phyloP scores from a whole-genome alignment of 2,329 filamentous ascomycete species.

The Elsinoe arachidis region DNA sequence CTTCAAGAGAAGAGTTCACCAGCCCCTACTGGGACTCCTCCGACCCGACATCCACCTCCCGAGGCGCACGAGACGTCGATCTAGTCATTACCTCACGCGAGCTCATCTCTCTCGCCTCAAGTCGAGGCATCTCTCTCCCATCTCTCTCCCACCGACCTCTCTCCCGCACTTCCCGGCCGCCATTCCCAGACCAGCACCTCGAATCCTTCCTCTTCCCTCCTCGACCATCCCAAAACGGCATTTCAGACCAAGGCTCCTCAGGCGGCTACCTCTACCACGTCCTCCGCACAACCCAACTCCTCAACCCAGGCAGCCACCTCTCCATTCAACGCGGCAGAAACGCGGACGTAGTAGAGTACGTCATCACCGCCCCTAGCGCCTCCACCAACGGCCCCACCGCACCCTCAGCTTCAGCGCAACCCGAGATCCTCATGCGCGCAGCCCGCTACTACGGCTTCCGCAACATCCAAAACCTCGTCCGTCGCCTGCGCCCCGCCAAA shows the following conservation, averaged over 20 bases:
- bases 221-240: slow-evolving; percentile 36
- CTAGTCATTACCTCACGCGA: slow-evolving; percentile 97
- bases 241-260: slow-evolving; percentile 59
- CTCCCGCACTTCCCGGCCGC: slow-evolving; percentile 35
- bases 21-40: slow-evolving; percentile 59
- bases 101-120: slow-evolving; percentile 78
- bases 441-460: slow-evolving; percentile 95
- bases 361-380: slow-evolving; percentile 46
- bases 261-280: slow-evolving; percentile 85
- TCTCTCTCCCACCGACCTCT: slow-evolving; percentile 54
- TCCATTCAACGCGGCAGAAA: slow-evolving; percentile 71
- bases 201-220: slow-evolving; percentile 66
- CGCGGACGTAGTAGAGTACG: slow-evolving; percentile 81
- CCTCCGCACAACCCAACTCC: slow-evolving; percentile 62
- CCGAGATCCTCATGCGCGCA: slow-evolving; percentile 56
- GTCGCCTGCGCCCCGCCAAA: slow-evolving; percentile 75
- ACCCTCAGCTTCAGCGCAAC: neutral
- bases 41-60: slow-evolving; percentile 31
- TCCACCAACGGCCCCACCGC: slow-evolving; percentile 26
- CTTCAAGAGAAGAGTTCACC: slow-evolving; percentile 85
- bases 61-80: slow-evolving; percentile 76
- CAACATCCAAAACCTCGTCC: slow-evolving; percentile 95
- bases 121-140: slow-evolving; percentile 69
- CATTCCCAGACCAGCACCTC: slow-evolving; percentile 66
- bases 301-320: slow-evolving; percentile 63